A percentile compares a stretch with the other conserved stretches of the same genome.
phyloP scores from a whole-genome alignment of 495 filamentous ascomycete species.

The Daldinia concentrica region DNA sequence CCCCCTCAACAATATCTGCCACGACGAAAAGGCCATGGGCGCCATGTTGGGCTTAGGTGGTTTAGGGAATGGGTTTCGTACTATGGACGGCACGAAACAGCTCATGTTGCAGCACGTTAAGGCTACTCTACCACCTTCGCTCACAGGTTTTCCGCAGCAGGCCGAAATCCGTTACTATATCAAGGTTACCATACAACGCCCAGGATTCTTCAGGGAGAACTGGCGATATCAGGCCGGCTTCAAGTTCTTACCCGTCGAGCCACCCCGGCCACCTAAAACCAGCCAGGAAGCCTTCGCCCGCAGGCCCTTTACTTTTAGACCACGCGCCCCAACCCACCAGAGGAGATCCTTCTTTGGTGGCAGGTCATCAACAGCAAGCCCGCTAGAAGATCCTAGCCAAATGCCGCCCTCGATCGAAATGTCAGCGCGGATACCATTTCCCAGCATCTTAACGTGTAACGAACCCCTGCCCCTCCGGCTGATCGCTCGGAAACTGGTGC shows the following conservation, averaged over 20 bases:
- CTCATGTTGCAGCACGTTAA: constrained; percentile 74
- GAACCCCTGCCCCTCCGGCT: constrained; percentile 83
- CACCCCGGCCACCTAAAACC: constrained; percentile 72
- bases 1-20: constrained; percentile 91
- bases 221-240: constrained; percentile 69
- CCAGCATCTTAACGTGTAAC: constrained; percentile 89
- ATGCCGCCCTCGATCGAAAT: constrained; percentile 62
- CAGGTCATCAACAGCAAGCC: constrained; percentile 25
- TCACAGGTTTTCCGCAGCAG: constrained; percentile 80
- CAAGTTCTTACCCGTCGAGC: constrained; percentile 93
- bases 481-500: constrained; percentile 76
- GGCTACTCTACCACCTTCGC: constrained; percentile 85
- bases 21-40: constrained; percentile 58
- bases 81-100: constrained; percentile 62
- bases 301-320: constrained; percentile 77
- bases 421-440: constrained; percentile 86
- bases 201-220: constrained; percentile 86
- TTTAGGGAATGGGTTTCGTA: constrained; percentile 55
- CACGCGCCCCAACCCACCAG: constrained; percentile 45
- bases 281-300: constrained; percentile 85
- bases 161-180: constrained; percentile 94
- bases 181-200: constrained; percentile 87
- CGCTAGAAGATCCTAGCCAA: constrained; percentile 11
- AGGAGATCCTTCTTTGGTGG: constrained; percentile 60
- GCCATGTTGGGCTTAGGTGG: constrained; percentile 54